A percentile compares a stretch with the other conserved stretches of the same genome.
phyloP scores from a whole-genome alignment of 768 basidiomycete species.

The Rhodotorula sphaerocarpa region DNA sequence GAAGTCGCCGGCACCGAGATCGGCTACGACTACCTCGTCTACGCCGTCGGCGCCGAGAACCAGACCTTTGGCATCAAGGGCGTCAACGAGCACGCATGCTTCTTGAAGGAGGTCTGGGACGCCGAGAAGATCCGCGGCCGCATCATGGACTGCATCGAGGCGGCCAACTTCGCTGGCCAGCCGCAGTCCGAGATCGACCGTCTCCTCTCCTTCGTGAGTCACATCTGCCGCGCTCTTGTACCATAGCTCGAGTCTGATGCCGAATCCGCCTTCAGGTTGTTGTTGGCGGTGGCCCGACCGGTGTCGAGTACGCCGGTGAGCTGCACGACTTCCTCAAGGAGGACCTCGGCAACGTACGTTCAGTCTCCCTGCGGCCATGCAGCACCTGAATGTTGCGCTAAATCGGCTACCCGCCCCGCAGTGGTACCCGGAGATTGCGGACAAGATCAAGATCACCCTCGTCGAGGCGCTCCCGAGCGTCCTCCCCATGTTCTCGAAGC shows the following conservation, averaged over 20 bases:
- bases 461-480: slow-evolving; percentile 96
- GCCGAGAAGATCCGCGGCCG: slow-evolving; percentile 66
- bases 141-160: slow-evolving; percentile 55
- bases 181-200: slow-evolving; percentile 72
- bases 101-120: slow-evolving; percentile 95
- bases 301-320: slow-evolving; percentile 70
- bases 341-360: slow-evolving; percentile 68
- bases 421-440: slow-evolving; percentile 60
- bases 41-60: slow-evolving; percentile 84
- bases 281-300: slow-evolving; percentile 95
- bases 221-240: not conserved
- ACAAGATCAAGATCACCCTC: slow-evolving; percentile 77
- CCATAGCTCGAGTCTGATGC: slow-evolving; percentile 52
- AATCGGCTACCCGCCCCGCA: not conserved
- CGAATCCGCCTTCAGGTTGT: slow-evolving; percentile 13
- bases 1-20: slow-evolving; percentile 65
- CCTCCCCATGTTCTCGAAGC: slow-evolving; percentile 72
- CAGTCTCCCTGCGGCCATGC: not conserved
- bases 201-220: slow-evolving; percentile 71
- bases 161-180: slow-evolving; percentile 90
- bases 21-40: slow-evolving; percentile 90
- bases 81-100: slow-evolving; percentile 85
- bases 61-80: slow-evolving; percentile 67
- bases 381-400: too few relatives aligned
- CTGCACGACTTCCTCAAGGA: slow-evolving; percentile 74